These are phyloP conservation scores for Phoma sp. DNA, from an alignment of 2,329 filamentous ascomycete genomes.

Conservation along the genomic window DNA sequence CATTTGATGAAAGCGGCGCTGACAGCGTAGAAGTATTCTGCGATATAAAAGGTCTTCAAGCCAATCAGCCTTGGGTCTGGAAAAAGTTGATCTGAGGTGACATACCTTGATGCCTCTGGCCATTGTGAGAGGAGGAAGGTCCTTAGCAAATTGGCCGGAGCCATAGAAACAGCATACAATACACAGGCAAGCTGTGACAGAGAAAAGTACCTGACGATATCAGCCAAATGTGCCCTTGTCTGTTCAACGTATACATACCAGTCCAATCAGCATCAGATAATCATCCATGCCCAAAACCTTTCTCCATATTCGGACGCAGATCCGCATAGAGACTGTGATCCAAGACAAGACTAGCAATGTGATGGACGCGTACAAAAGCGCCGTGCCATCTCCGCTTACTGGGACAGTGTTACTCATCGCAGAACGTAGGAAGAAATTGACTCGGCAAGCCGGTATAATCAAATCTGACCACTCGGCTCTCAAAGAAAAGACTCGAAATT, in stretches of 20 bases:
- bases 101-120: slow-evolving; percentile 25
- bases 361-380: slow-evolving; percentile 24
- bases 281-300: slow-evolving; percentile 24
- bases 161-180: slow-evolving; percentile 29
- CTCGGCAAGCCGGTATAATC: not conserved
- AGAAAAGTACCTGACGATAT: slow-evolving; percentile 20
- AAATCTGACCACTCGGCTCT: not conserved
- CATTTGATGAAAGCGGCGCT: slow-evolving; percentile 29
- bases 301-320: slow-evolving; percentile 26
- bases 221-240: not conserved
- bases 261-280: slow-evolving; percentile 25
- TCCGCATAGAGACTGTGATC: slow-evolving; percentile 26
- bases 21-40: slow-evolving; percentile 31
- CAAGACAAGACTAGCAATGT: slow-evolving; percentile 26
- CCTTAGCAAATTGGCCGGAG: slow-evolving; percentile 21
- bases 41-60: slow-evolving; percentile 25
- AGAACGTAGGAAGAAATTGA: not conserved
- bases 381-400: slow-evolving; percentile 26
- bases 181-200: slow-evolving; percentile 27
- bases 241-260: slow-evolving; percentile 15
- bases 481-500: not conserved
- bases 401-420: slow-evolving; percentile 21
- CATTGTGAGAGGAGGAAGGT: slow-evolving; percentile 17
- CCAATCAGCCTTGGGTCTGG: not conserved
- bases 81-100: not conserved